phyloP scores from a whole-genome alignment of 164 flowering plant genomes.

The Magnolia changhungtana region DNA sequence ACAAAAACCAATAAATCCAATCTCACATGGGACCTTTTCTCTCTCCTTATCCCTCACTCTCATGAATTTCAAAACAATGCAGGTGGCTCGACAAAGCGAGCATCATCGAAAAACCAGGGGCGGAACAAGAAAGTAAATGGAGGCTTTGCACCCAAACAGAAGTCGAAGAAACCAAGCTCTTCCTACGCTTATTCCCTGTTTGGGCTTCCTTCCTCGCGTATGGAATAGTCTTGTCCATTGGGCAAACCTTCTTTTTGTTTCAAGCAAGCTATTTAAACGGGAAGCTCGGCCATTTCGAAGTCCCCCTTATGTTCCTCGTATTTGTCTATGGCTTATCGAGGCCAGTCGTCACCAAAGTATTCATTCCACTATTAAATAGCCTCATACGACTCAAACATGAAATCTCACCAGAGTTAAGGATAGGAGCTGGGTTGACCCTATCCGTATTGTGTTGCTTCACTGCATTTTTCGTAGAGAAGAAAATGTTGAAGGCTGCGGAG shows the following conservation, averaged over 20 bases:
- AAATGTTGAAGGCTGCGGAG: slow-evolving; percentile 6
- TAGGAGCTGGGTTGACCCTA: not conserved
- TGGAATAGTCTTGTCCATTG: not conserved
- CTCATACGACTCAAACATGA: not conserved
- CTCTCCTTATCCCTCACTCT: not conserved
- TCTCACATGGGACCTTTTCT: not conserved
- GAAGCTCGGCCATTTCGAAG: not conserved
- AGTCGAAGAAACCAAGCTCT: slow-evolving; percentile 23
- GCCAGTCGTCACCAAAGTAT: not conserved
- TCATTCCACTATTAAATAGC: no score
- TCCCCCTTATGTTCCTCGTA: not conserved
- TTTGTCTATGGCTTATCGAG: not conserved
- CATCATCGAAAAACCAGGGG: slow-evolving; percentile 2
- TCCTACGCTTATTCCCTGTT: slow-evolving; percentile 22
- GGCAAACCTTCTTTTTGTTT: not conserved
- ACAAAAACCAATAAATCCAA: no score
- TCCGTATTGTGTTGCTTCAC: slow-evolving; percentile 4
- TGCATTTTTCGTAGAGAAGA: slow-evolving; percentile 18
- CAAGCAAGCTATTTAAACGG: not conserved
- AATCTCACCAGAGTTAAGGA: not conserved
- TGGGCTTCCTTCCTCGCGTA: slow-evolving; percentile 16
- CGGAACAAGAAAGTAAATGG: slow-evolving; percentile 13
- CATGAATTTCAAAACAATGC: not conserved
- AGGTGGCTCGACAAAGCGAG: slow-evolving; percentile 27
- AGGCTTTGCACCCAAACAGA: slow-evolving; percentile 23